A percentile compares a stretch with the other conserved stretches of the same genome.
Conservation (phyloP, 768 basidiomycete species). For the Lactifluus rugatus region DNA sequence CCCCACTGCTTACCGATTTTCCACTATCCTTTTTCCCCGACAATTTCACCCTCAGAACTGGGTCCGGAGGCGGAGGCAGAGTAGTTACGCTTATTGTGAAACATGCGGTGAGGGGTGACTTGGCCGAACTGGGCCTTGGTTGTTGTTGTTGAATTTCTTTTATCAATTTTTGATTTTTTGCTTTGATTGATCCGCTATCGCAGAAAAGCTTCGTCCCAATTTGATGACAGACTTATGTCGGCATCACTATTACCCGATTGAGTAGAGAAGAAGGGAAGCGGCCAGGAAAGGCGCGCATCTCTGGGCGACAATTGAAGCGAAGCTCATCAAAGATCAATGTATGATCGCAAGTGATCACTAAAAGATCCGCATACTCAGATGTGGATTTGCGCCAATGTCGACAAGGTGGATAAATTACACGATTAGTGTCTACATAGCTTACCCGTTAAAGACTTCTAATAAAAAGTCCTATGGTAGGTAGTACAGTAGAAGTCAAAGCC, state of each 20-base stretch:
- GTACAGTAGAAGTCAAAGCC: constrained; percentile 6
- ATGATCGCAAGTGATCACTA: constrained; percentile 1
- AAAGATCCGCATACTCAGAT: constrained; percentile 11
- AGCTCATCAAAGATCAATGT: constrained; percentile 11
- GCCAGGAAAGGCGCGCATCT: background rate
- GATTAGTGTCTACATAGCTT: constrained; percentile 17
- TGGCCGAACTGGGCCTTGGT: background rate
- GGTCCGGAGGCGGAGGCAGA: too few species aligned
- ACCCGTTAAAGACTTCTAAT: constrained; percentile 17
- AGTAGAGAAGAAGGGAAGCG: background rate
- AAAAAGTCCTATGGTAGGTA: constrained; percentile 17
- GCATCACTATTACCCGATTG: background rate
- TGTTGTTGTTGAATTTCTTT: background rate
- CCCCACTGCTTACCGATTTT: too few species aligned
- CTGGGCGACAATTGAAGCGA: constrained; percentile 1
- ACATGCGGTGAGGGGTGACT: background rate
- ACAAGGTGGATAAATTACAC: constrained; percentile 18
- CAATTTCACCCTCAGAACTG: too few species aligned
- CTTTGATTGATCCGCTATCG: background rate
- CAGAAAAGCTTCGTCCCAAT: background rate
- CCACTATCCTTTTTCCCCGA: too few species aligned
- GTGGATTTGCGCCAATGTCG: constrained; percentile 15
- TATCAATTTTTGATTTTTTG: background rate
- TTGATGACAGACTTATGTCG: background rate
- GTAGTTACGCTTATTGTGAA: background rate